Base-by-base conservation (phyloP, 78 protist species). In the Dictyostelium capitatum region DNA sequence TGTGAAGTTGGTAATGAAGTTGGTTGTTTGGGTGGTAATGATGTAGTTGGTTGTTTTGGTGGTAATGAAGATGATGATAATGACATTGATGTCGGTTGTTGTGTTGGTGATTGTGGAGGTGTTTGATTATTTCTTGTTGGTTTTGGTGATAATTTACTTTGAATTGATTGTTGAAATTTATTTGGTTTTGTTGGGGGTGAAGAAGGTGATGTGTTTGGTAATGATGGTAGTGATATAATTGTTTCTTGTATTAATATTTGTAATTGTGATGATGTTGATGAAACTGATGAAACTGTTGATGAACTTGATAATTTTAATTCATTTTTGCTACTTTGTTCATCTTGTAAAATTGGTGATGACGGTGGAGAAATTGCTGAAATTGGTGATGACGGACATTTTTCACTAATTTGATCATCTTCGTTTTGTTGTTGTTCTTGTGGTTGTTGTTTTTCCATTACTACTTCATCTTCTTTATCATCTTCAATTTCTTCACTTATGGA, bases 11-110 rank as follows among this genome's bases (percentile, higher is more conserved):
- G 51, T 53, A 25, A n/a, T 43, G 64, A 50, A 11, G 25, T 8
- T 41, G 85, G 3, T 80, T 56, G 74, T 80, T 56, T 73, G 41
- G 69, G 89, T 81, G 50, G 10, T 69, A 30, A n/a, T 67, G 28
- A 14, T 7, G 56, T 28, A 47, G 64, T 1, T 74, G 54, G 57
- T 74, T 54, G 47, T 4, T 3, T 23, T 59, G 28, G 14, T 25
- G 10, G 37, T 59, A n/a, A 30, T 23, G 70, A 30, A n/a, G 12
- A 25, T 59, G 10, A 0, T 62, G 17, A 23, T 65, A 41, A 28
- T 46, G 15, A 25, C 47, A 69, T 73, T 59, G 15, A 4, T 14
- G n/a, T n/a, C 1, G 2, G 67, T 57, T 17, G 7, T 23, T n/a
- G 30, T 57, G 17, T 23, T 20, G 70, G 70, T 59, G 12, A 25